Percentiles rank a stretch among this genome's conserved stretches.
These are phyloP conservation scores for Cytospora piceicola DNA, from an alignment of 2,329 filamentous ascomycete species.

Conservation along the genomic window DNA sequence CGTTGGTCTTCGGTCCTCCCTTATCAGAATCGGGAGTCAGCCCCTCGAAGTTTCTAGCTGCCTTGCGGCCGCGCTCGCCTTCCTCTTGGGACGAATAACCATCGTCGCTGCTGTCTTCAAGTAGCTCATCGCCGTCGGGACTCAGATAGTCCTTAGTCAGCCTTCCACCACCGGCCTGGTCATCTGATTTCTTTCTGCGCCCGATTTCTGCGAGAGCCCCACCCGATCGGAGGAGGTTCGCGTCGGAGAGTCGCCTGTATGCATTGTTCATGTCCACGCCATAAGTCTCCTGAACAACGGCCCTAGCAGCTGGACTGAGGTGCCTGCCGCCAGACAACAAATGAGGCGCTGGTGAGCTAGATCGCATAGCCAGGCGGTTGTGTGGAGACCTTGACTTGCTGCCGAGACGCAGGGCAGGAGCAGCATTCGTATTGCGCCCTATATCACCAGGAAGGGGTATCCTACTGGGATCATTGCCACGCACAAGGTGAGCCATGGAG, in stretches of 20 bases:
- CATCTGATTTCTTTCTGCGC: constrained; percentile 57
- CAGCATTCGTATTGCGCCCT: constrained; percentile 46
- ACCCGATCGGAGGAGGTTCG: constrained; percentile 65
- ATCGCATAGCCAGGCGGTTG: constrained; percentile 52
- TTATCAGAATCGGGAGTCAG: constrained; percentile 42
- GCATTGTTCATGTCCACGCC: constrained; percentile 70
- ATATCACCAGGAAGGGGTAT: constrained; percentile 52
- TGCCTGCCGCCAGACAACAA: constrained; percentile 39
- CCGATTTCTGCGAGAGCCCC: constrained; percentile 66
- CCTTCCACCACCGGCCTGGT: constrained; percentile 53
- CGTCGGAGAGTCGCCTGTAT: constrained; percentile 73
- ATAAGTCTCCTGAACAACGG: constrained; percentile 59
- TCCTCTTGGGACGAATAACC: constrained; percentile 67
- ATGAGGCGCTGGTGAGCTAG: constrained; percentile 50
- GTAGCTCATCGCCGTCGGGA: constrained; percentile 67
- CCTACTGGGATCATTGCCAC: constrained; percentile 54
- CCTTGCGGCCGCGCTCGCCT: constrained; percentile 62
- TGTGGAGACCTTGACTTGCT: constrained; percentile 60
- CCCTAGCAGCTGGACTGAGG: constrained; percentile 45
- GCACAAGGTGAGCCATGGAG: constrained; percentile 59
- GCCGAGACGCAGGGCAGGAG: constrained; percentile 40
- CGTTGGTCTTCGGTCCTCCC: constrained; percentile 23
- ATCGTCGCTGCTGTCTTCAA: constrained; percentile 71
- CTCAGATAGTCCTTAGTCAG: constrained; percentile 70
- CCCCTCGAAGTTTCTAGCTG: constrained; percentile 51